A percentile compares a stretch with the other conserved stretches of the same genome.
Evolutionary conservation across 768 basidiomycete genomes (phyloP).

Genomic region (Termitomyces sp.): DNA sequence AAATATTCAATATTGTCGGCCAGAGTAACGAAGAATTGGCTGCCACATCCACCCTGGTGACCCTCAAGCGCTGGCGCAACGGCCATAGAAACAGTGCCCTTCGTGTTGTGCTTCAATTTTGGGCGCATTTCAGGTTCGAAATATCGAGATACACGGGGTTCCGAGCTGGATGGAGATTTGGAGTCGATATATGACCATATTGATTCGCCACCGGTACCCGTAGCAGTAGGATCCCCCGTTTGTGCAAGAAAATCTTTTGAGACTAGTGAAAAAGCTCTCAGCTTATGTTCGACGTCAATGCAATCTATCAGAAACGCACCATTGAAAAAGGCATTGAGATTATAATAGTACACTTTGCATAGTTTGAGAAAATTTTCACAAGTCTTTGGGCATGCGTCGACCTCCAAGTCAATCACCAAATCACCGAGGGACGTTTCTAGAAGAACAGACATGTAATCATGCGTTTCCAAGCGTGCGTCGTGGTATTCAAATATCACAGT

Average conservation of each 20-base stretch:
- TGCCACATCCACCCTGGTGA: slow-evolving; percentile 72
- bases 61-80: slow-evolving; percentile 78
- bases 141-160: slow-evolving; percentile 58
- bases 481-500: too few species aligned
- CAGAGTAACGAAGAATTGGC: slow-evolving; percentile 96
- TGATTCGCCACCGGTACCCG: slow-evolving; percentile 91
- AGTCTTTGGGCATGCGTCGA: slow-evolving; percentile 84
- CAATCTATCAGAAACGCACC: slow-evolving; percentile 46
- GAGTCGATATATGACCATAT: slow-evolving; percentile 76
- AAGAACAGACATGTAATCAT: slow-evolving; percentile 78
- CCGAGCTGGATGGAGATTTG: slow-evolving; percentile 27
- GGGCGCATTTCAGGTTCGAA: slow-evolving; percentile 83
- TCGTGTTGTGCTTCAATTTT: slow-evolving; percentile 76
- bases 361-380: slow-evolving; percentile 97
- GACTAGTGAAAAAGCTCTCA: slow-evolving; percentile 44
- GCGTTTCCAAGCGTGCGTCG: neutral
- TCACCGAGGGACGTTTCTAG: slow-evolving; percentile 97
- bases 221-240: slow-evolving; percentile 93
- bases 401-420: slow-evolving; percentile 93
- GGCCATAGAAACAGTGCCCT: slow-evolving; percentile 97
- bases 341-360: slow-evolving; percentile 97
- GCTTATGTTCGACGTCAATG: neutral
- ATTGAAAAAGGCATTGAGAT: slow-evolving; percentile 97
- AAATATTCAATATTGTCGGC: slow-evolving; percentile 90
- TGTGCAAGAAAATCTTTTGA: slow-evolving; percentile 98